Percentiles rank a stretch among this genome's conserved stretches.
phyloP scores from a whole-genome alignment of 2,329 filamentous ascomycete species.

The Drechslera avenae region DNA sequence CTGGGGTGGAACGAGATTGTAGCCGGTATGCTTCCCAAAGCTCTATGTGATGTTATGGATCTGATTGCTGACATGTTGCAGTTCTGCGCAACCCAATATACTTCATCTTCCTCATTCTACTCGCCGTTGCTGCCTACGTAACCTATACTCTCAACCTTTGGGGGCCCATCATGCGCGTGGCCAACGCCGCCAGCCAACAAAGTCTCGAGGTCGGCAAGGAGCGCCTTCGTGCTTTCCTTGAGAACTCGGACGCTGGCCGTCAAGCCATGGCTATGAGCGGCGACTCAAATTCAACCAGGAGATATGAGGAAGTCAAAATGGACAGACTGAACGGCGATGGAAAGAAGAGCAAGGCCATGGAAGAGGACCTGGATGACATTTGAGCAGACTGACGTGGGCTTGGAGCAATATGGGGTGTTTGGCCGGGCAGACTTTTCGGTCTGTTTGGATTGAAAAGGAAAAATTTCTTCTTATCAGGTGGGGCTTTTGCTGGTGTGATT shows the following conservation, averaged over 20 bases:
- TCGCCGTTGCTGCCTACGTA: slow-evolving; percentile 78
- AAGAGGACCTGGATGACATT: slow-evolving; percentile 45
- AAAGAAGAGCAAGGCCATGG: slow-evolving; percentile 46
- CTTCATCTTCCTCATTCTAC: slow-evolving; percentile 83
- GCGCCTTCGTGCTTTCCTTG: slow-evolving; percentile 85
- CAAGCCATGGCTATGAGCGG: slow-evolving; percentile 76
- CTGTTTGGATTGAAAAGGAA: background rate
- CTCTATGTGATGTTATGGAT: background rate
- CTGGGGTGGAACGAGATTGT: slow-evolving; percentile 99
- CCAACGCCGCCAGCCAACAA: slow-evolving; percentile 83
- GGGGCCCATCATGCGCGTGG: slow-evolving; percentile 95
- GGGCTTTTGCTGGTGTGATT: background rate
- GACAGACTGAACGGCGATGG: slow-evolving; percentile 51
- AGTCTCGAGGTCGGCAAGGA: slow-evolving; percentile 91
- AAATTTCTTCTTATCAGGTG: slow-evolving; percentile 1
- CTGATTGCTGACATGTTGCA: slow-evolving; percentile 48
- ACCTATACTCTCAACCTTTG: slow-evolving; percentile 94
- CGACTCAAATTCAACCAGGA: slow-evolving; percentile 17
- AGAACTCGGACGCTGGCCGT: slow-evolving; percentile 81
- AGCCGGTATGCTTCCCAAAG: slow-evolving; percentile 69
- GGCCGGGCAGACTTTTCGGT: background rate
- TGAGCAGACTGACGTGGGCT: slow-evolving; percentile 19
- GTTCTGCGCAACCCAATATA: slow-evolving; percentile 93
- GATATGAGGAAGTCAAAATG: slow-evolving; percentile 40
- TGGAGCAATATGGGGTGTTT: no score